Conservation (phyloP, 2,329 filamentous ascomycete genomes). For the Fusarium ambrosium region DNA sequence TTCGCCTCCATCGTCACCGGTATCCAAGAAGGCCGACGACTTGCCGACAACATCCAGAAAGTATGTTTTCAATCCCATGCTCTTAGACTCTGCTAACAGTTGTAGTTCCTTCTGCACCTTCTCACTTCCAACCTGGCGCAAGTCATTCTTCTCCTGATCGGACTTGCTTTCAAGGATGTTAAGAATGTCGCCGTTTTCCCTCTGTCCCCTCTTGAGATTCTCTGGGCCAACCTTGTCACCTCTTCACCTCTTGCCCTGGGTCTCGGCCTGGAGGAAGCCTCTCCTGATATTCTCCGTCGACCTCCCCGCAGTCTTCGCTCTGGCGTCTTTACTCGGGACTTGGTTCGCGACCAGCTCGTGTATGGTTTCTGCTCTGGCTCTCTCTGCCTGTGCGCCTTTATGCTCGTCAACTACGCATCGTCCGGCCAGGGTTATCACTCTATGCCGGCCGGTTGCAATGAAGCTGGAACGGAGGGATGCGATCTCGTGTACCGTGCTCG, state of each 20-base stretch:
- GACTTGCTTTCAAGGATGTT: slow-evolving; percentile 76
- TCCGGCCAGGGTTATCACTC: slow-evolving; percentile 60
- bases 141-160: slow-evolving; percentile 76
- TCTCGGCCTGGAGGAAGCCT: slow-evolving; percentile 77
- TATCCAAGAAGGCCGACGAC: slow-evolving; percentile 76
- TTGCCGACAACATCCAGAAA: slow-evolving; percentile 83
- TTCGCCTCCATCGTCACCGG: slow-evolving; percentile 85
- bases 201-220: slow-evolving; percentile 78
- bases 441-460: slow-evolving; percentile 72
- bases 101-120: slow-evolving; percentile 72
- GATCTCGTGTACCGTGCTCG: slow-evolving; percentile 73
- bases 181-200: slow-evolving; percentile 74
- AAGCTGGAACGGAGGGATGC: slow-evolving; percentile 64
- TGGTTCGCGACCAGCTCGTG: slow-evolving; percentile 75
- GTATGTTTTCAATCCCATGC: slow-evolving; percentile 53
- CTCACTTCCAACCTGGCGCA: slow-evolving; percentile 79
- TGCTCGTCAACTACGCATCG: slow-evolving; percentile 68
- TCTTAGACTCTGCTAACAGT: slow-evolving; percentile 23
- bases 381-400: slow-evolving; percentile 72
- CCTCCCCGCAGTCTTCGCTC: slow-evolving; percentile 72
- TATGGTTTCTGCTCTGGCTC: slow-evolving; percentile 75
- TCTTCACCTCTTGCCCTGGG: slow-evolving; percentile 79
- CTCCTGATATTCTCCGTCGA: slow-evolving; percentile 75
- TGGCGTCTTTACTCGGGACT: slow-evolving; percentile 74
- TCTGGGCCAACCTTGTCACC: slow-evolving; percentile 83